Evolutionary conservation across 441 rosid genomes (phyloP), one percentile per base, ranked within the genome.

Genomic region (Capsella rubella): DNA sequence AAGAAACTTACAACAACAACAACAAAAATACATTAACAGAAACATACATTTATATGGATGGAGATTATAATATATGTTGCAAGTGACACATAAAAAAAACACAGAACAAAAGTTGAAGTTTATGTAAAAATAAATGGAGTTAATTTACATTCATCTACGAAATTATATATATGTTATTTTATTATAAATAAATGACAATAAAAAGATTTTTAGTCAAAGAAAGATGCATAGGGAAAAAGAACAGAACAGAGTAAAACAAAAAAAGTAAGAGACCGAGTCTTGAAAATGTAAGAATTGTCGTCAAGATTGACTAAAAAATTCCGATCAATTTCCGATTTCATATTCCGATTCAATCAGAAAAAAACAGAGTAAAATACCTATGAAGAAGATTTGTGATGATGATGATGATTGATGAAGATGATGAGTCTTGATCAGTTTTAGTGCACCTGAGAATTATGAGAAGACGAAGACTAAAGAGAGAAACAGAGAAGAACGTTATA

Each of bases 161-260:
- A 0, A 57, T 57, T 57, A 34, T 40, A 25, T 1, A 16, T 60
- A 13, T 2, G 14, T 25, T 59, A 11, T 60, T 15, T 10, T 15
- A 3, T 11, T 35, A 12, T 18, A 18, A 25, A 11, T 4, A 25
- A 25, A 40, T 21, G 25, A 21, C 25, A 21, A 21, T 21, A 45
- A 73, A 40, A 15, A 46, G 50, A 35, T 31, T 31, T 34, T 34
- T 34, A 34, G 8, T 34, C 37, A 34, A 34, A 34, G 2, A 34
- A 34, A 6, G 8, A 2, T 65, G 58, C 0, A 74, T 8, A 67
- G 39, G 34, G 53, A 40, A 60, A 21, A 37, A 56, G 31, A 71
- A 71, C 55, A 58, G 45, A 58, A 74, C 73, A 58, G 61, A 66
- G 73, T 58, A 29, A 49, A 72, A 64, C 35, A 40, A 61, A 25